These are phyloP conservation scores for Ochromonadaceae sp. DNA, from an alignment of 352 stramenopile species.

Conservation along the genomic window DNA sequence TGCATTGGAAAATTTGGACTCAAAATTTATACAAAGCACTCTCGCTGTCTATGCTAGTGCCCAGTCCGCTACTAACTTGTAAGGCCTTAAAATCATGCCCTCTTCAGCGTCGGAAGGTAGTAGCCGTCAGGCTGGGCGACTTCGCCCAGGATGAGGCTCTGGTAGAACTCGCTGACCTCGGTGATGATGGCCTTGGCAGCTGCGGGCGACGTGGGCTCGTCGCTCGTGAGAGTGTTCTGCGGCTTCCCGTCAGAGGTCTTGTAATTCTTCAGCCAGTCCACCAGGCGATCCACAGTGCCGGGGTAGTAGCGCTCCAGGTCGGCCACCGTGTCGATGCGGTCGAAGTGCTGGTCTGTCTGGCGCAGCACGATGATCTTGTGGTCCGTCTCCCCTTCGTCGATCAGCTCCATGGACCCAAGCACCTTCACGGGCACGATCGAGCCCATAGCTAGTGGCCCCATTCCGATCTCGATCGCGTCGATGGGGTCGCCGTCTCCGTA, in stretches of 20 bases:
- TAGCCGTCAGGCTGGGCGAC: background rate
- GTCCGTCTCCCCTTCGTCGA: conserved; percentile 95
- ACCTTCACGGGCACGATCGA: conserved; percentile 88
- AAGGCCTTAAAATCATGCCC: no score
- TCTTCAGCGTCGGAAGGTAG: no score
- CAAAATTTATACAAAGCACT: no score
- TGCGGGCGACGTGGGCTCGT: conserved; percentile 39
- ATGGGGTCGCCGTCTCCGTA: conserved; percentile 95
- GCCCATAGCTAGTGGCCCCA: conserved; percentile 70
- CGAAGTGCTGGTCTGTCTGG: conserved; percentile 58
- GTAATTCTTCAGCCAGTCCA: conserved; percentile 94
- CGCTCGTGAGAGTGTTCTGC: conserved; percentile 74
- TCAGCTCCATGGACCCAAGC: conserved; percentile 87
- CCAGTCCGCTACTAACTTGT: no score
- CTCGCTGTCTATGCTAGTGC: no score
- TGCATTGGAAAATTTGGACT: no score
- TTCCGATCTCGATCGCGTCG: conserved; percentile 95
- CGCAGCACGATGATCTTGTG: conserved; percentile 95
- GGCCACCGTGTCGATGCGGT: conserved; percentile 57
- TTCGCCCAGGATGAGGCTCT: background rate
- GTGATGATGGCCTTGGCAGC: conserved; percentile 49
- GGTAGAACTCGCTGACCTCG: conserved; percentile 39
- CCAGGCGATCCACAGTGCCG: conserved; percentile 59
- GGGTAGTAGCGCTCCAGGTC: conserved; percentile 79
- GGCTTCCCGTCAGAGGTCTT: conserved; percentile 94